A percentile compares a stretch with the other conserved stretches of the same genome.
phyloP scores from a whole-genome alignment of 495 filamentous ascomycete genomes.

The Penicillium verhagenii region DNA sequence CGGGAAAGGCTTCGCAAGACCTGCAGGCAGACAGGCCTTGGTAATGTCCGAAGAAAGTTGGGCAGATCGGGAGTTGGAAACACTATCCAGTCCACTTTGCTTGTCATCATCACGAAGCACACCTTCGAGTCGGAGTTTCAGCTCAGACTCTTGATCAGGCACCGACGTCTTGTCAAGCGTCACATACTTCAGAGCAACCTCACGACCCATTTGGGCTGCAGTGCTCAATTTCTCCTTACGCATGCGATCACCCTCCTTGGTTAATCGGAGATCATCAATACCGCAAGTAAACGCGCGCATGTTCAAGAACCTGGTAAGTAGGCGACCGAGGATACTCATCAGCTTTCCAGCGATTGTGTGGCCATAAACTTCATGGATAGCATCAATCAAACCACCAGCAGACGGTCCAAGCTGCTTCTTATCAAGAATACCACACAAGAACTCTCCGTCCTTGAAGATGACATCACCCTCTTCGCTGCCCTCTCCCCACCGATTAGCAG shows the following conservation, averaged over 20 bases:
- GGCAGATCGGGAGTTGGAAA: constrained; percentile 71
- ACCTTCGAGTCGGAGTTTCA: constrained; percentile 77
- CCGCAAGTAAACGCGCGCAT: constrained; percentile 96
- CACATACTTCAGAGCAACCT: constrained; percentile 88
- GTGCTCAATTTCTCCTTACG: constrained; percentile 68
- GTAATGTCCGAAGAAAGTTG: constrained; percentile 79
- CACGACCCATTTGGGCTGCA: constrained; percentile 70
- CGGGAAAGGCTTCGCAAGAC: constrained; percentile 88
- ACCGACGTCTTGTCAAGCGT: constrained; percentile 67
- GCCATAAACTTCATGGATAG: constrained; percentile 91
- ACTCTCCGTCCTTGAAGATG: constrained; percentile 80
- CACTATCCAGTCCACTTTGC: constrained; percentile 79
- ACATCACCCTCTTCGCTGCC: constrained; percentile 71
- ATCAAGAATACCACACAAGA: constrained; percentile 88
- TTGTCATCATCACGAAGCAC: constrained; percentile 89
- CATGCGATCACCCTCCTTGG: constrained; percentile 69
- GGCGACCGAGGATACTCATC: constrained; percentile 82
- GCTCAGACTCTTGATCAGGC: constrained; percentile 60
- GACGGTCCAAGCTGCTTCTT: constrained; percentile 92
- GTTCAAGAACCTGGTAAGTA: constrained; percentile 84
- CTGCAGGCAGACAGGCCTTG: constrained; percentile 70
- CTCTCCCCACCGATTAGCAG: constrained; percentile 72
- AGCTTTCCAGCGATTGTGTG: constrained; percentile 80
- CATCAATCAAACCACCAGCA: constrained; percentile 84
- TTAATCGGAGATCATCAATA: constrained; percentile 92